Evolutionary conservation across 2,329 filamentous ascomycete species (phyloP).

Genomic region (Aspergillus vadensis): DNA sequence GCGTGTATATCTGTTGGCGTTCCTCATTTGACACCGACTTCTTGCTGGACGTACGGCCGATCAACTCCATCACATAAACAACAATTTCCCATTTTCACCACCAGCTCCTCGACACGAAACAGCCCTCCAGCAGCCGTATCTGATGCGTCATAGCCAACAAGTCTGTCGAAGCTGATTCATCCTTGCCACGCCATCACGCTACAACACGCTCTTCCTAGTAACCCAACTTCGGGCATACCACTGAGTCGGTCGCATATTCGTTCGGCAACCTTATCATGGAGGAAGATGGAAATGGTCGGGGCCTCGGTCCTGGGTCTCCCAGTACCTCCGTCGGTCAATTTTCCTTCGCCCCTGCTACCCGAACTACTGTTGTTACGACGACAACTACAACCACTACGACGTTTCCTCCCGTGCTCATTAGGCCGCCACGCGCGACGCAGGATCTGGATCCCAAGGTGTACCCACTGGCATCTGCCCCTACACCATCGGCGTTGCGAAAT

Average conservation of each 20-base stretch:
- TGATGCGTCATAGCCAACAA: conserved; percentile 8
- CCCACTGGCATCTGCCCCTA: conserved; percentile 79
- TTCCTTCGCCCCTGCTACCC: conserved; percentile 64
- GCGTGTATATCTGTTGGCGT: conserved; percentile 25
- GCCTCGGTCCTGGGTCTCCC: conserved; percentile 26
- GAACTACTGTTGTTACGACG: conserved; percentile 75
- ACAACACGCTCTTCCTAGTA: conserved; percentile 13
- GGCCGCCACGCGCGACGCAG: conserved; percentile 68
- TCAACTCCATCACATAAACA: conserved; percentile 11
- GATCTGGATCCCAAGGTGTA: conserved; percentile 86
- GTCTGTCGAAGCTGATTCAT: conserved; percentile 14
- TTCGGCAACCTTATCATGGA: conserved; percentile 30
- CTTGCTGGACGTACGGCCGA: conserved; percentile 14
- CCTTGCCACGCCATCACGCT: conserved; percentile 20
- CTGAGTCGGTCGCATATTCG: background rate
- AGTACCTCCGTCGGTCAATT: conserved; percentile 58
- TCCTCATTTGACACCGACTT: conserved; percentile 20
- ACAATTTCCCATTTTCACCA: conserved; percentile 8
- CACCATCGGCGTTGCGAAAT: conserved; percentile 74
- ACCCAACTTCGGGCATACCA: conserved; percentile 13
- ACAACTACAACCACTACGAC: conserved; percentile 82
- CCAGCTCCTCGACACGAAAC: background rate
- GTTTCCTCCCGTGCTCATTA: conserved; percentile 82
- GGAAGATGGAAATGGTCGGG: conserved; percentile 25
- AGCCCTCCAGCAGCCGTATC: background rate